Conservation (phyloP, 2,329 filamentous ascomycete genomes). For the Orbilia ellipsospora region DNA sequence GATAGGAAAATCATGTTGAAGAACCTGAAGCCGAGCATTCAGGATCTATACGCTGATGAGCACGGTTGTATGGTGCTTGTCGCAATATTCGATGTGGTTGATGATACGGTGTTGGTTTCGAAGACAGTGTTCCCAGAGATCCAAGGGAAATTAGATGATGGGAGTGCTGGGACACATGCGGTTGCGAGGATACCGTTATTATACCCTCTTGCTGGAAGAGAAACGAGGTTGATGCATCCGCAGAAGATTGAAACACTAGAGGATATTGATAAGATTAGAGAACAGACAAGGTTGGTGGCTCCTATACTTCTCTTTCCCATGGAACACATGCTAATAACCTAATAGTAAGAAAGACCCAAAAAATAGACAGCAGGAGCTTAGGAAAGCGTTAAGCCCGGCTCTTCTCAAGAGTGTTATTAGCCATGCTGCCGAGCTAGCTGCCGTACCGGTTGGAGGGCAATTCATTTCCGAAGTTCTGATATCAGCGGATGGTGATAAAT, state of each 20-base stretch:
- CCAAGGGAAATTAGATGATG: conserved; percentile 64
- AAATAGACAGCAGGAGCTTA: conserved; percentile 78
- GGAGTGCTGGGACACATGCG: conserved; percentile 63
- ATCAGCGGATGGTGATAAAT: conserved; percentile 78
- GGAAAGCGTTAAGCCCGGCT: conserved; percentile 77
- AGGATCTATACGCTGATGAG: conserved; percentile 82
- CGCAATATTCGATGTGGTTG: conserved; percentile 87
- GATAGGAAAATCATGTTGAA: conserved; percentile 89
- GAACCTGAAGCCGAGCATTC: conserved; percentile 88
- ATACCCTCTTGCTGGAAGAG: conserved; percentile 78
- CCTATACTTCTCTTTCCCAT: background rate
- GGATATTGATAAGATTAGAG: conserved; percentile 81
- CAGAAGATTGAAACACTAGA: conserved; percentile 76
- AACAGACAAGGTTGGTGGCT: conserved; percentile 70
- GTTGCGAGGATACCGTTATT: conserved; percentile 74
- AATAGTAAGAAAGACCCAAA: conserved; percentile 88
- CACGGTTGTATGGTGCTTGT: conserved; percentile 84
- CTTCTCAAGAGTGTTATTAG: conserved; percentile 79
- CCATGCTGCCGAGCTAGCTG: conserved; percentile 74
- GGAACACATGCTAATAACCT: conserved; percentile 13
- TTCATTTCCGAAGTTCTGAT: conserved; percentile 86
- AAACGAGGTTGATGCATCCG: conserved; percentile 73
- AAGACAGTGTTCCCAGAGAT: conserved; percentile 91
- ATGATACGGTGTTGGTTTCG: conserved; percentile 88
- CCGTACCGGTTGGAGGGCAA: conserved; percentile 85